These are phyloP conservation scores for Diplotaxis tenuifolia DNA, from an alignment of 345 rosid species.

Conservation along the genomic window DNA sequence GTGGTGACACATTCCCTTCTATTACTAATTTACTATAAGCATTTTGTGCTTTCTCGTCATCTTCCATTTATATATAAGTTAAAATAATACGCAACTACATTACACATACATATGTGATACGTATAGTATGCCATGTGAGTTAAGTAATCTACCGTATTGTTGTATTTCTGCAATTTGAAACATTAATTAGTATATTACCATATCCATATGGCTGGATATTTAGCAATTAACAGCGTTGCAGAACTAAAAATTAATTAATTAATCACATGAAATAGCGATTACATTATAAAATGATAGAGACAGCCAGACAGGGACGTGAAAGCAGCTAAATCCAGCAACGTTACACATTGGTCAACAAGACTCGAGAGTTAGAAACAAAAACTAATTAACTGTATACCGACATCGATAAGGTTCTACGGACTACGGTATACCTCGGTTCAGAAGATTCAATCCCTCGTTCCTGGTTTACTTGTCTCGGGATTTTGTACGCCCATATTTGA, in stretches of 20 bases:
- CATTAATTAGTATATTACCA: slow-evolving; percentile 10
- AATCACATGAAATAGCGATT: slow-evolving; percentile 8
- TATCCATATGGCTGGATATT: background rate
- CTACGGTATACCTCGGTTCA: background rate
- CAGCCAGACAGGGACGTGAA: too few relatives aligned
- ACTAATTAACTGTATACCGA: background rate
- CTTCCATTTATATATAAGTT: slow-evolving; percentile 13
- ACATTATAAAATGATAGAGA: slow-evolving; percentile 12
- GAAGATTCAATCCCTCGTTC: background rate
- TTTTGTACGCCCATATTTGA: background rate
- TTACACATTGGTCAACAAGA: slow-evolving; percentile 18
- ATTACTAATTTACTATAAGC: slow-evolving; percentile 29
- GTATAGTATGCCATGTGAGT: background rate
- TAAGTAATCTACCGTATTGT: background rate
- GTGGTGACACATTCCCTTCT: slow-evolving; percentile 39
- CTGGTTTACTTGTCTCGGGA: background rate
- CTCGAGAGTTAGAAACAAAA: background rate
- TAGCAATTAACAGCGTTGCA: background rate
- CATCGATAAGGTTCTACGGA: background rate
- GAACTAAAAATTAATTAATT: background rate
- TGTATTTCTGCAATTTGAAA: slow-evolving; percentile 8
- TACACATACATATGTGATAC: slow-evolving; percentile 5
- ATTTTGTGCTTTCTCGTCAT: slow-evolving; percentile 24
- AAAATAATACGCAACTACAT: background rate
- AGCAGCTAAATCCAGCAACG: slow-evolving; percentile 28